A percentile compares a stretch with the other conserved stretches of the same genome.
Evolutionary conservation across 2,329 filamentous ascomycete genomes (phyloP).

Genomic region (Aspergillus fijiensis): DNA sequence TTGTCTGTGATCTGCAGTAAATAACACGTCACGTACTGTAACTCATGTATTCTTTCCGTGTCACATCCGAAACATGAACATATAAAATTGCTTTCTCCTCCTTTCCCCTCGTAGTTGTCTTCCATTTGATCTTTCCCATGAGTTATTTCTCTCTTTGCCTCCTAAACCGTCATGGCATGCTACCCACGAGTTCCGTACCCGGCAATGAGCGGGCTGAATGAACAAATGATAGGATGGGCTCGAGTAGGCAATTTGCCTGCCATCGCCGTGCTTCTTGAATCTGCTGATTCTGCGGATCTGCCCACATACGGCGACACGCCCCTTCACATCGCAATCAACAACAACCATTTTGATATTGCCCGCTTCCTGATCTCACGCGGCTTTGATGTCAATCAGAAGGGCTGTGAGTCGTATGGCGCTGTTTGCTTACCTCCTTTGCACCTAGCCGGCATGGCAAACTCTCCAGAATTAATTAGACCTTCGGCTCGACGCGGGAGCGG

Average conservation of each 20-base stretch:
- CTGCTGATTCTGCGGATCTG: not conserved
- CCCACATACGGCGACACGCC: not conserved
- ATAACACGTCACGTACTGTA: too few species aligned
- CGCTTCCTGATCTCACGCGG: not conserved
- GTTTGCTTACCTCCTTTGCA: not conserved
- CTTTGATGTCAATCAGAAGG: not conserved
- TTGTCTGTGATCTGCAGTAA: too few species aligned
- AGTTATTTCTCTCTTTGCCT: not conserved
- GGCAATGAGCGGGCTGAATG: not conserved
- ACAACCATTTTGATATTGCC: not conserved
- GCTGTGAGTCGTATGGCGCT: not conserved
- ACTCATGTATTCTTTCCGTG: too few species aligned
- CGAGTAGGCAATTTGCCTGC: not conserved
- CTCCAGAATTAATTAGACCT: not conserved
- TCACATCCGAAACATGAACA: too few species aligned
- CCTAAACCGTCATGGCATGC: not conserved
- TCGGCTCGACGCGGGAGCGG: not conserved
- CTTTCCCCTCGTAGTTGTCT: not conserved
- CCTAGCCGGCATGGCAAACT: not conserved
- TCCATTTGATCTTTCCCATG: not conserved
- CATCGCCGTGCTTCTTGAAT: not conserved
- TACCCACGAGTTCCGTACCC: not conserved
- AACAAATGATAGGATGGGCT: not conserved
- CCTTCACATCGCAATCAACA: not conserved
- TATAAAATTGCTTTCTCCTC: too few species aligned